A percentile compares a stretch with the other conserved stretches of the same genome.
Evolutionary conservation across 257 asterid species (phyloP).

Genomic region (Solanum lignicaule): DNA sequence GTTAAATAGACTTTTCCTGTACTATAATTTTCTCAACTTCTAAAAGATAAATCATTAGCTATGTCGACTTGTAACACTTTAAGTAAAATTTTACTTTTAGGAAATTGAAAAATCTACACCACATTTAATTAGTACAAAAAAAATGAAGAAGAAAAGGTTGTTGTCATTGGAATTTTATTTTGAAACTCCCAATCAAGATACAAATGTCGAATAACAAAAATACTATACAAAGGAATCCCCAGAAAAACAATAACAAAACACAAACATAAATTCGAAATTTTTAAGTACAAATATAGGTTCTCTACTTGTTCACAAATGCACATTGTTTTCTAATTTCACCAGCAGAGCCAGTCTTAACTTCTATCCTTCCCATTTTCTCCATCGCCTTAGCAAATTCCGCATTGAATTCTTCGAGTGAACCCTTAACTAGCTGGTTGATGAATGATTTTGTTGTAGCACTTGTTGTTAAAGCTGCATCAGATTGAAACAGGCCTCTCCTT

Average conservation of each 20-base stretch:
- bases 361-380: not conserved
- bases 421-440: not conserved
- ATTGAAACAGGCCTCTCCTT: constrained; percentile 21
- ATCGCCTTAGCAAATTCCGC: not conserved
- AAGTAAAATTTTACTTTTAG: no score
- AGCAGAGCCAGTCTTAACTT: not conserved
- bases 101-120: no score
- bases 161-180: not conserved
- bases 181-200: not conserved
- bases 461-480: not conserved
- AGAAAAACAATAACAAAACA: not conserved
- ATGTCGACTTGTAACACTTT: no score
- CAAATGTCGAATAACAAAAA: not conserved
- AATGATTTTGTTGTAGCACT: not conserved
- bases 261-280: not conserved
- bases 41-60: no score
- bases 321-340: not conserved
- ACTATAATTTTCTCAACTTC: no score
- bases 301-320: not conserved
- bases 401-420: not conserved
- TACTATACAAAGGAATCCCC: not conserved
- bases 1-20: no score
- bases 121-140: not conserved
- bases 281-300: not conserved
- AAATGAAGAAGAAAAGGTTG: not conserved